Percentiles rank a stretch among this genome's conserved stretches.
Evolutionary conservation across 345 rosid genomes (phyloP).

Genomic region (Geranium rotundifolium): DNA sequence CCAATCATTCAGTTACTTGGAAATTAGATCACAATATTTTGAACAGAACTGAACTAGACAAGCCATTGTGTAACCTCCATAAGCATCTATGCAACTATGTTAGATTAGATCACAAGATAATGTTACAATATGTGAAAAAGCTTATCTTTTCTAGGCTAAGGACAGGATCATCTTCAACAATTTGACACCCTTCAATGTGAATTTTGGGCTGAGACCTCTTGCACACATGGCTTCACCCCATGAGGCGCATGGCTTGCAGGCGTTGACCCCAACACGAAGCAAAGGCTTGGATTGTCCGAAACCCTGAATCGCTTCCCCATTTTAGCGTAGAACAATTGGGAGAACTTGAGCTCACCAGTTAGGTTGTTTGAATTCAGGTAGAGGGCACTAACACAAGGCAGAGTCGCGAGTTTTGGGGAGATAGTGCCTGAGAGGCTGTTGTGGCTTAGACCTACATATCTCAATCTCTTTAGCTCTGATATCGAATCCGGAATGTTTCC

Average conservation of each 20-base stretch:
- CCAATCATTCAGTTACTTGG: no score
- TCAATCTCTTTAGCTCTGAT: slow-evolving; percentile 46
- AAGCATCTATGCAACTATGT: no score
- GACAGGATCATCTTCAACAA: no score
- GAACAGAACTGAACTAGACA: no score
- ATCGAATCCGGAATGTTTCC: slow-evolving; percentile 64
- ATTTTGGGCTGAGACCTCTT: slow-evolving; percentile 7
- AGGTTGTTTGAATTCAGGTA: slow-evolving; percentile 73
- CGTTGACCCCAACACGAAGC: slow-evolving; percentile 32
- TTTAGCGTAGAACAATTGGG: slow-evolving; percentile 42
- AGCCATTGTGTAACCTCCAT: no score
- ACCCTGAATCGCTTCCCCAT: slow-evolving; percentile 81
- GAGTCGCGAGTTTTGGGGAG: slow-evolving; percentile 41
- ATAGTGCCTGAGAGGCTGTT: slow-evolving; percentile 54
- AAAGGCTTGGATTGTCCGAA: slow-evolving; percentile 75
- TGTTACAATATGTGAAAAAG: no score
- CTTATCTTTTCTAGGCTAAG: no score
- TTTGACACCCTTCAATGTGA: no score
- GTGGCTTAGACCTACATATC: slow-evolving; percentile 65
- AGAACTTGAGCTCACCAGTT: slow-evolving; percentile 60
- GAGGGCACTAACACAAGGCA: slow-evolving; percentile 53
- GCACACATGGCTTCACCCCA: slow-evolving; percentile 60
- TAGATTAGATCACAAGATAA: no score
- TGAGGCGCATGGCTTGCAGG: slow-evolving; percentile 35
- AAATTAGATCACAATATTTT: no score